phyloP scores from a whole-genome alignment of 805 yeast genomes.

The Yamadazyma nakazawae region DNA sequence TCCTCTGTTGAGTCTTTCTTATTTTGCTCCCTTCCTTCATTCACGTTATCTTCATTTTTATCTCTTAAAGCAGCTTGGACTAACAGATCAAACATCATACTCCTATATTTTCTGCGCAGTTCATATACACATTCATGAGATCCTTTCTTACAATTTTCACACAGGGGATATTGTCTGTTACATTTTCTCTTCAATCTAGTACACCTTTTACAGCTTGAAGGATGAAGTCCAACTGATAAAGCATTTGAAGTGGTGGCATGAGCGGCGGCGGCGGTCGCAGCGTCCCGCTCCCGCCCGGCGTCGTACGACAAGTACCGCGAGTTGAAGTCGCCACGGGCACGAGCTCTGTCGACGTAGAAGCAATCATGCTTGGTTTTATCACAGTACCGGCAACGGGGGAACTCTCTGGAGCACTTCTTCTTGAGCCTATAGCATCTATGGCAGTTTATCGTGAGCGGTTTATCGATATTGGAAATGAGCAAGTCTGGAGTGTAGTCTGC shows the following conservation, averaged over 20 bases:
- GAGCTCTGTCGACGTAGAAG: slow-evolving; percentile 26
- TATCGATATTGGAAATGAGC: not conserved
- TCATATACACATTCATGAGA: slow-evolving; percentile 36
- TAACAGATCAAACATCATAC: slow-evolving; percentile 4
- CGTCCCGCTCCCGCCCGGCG: not conserved
- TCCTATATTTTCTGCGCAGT: slow-evolving; percentile 16
- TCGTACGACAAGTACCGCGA: slow-evolving; percentile 4
- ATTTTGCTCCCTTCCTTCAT: not conserved
- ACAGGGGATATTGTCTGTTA: slow-evolving; percentile 33
- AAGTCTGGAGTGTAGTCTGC: slow-evolving; percentile 6
- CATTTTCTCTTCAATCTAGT: slow-evolving; percentile 40
- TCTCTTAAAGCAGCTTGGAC: slow-evolving; percentile 8
- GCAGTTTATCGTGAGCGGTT: slow-evolving; percentile 6
- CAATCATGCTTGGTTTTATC: slow-evolving; percentile 33
- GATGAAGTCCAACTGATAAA: slow-evolving; percentile 6
- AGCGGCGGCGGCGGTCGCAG: not conserved
- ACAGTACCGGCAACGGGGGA: slow-evolving; percentile 39
- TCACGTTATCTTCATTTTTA: not conserved
- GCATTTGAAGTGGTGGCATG: not conserved
- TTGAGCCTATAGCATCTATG: slow-evolving; percentile 31
- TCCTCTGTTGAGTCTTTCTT: not conserved
- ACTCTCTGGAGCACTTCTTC: slow-evolving; percentile 39
- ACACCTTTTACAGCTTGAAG: slow-evolving; percentile 38
- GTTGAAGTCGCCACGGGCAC: slow-evolving; percentile 11
- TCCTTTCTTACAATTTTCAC: slow-evolving; percentile 31